Evolutionary conservation across 148 eudicot species (phyloP), one percentile per base, ranked within the genome.

Genomic region (Vaccinium macrocarpon): DNA sequence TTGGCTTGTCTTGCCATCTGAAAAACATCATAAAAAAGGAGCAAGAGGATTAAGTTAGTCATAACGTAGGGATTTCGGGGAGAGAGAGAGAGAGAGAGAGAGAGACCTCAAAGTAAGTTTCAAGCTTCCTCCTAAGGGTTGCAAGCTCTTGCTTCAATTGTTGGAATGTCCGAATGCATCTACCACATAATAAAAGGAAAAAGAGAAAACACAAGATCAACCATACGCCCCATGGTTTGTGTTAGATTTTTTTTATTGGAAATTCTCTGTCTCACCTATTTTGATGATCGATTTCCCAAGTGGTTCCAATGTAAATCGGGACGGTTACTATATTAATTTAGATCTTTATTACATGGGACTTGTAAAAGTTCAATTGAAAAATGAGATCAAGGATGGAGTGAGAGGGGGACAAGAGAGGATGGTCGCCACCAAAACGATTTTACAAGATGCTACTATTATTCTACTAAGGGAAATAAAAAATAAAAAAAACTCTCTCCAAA

Each of bases 111-210:
- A 93, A 93, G 86, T 93, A 95, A 72, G 89, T 76, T 59, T 92
- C 96, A 48, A 95, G 94, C 86, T 92, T 92, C 88, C 86, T 93
- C 86, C 85, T 89, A 42, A 95, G 87, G 46, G 87, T 85, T 6
- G 84, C 87, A 76, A 93, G 90, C 85, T 95, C 98, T 79, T 92
- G 90, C 79, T 93, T 95, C 51, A 90, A 92, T 73, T 86, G 86
- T 81, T 93, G 90, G 82, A 93, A 92, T 78, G 91, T 84, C 85
- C 89, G 89, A 25, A 87, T 85, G 89, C 98, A 95, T 89, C 96
- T 94, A 86, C 68, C 42, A 29, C 71, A 64, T 23, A 23, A 25
- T 52, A 11, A 62, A 38, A 80, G 53, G 59, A 19, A 76, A 19
- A 51, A 79, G 70, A 14, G 23, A 42, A 73, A 73, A 38, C 49